These are phyloP conservation scores for Gillenia trifoliata DNA, from an alignment of 306 rosid genomes.

Conservation along the genomic window DNA sequence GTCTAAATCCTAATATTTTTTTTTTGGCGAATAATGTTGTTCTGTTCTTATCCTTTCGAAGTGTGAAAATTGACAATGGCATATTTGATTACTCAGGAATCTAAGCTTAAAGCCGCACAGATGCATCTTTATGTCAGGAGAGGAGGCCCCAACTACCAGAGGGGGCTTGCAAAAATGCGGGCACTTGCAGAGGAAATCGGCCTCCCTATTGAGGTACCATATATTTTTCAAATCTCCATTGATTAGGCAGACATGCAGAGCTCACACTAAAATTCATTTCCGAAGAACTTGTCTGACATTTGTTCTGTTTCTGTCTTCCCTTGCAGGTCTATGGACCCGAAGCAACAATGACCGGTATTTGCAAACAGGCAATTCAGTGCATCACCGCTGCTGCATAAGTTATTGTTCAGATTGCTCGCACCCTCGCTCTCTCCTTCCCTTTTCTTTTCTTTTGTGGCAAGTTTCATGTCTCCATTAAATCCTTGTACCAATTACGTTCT, in stretches of 20 bases:
- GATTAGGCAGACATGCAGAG: not conserved
- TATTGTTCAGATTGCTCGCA: not conserved
- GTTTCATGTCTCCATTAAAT: conserved; percentile 1
- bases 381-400: conserved; percentile 71
- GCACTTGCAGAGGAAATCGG: conserved; percentile 83
- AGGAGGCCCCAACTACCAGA: conserved; percentile 99
- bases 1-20: not conserved
- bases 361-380: conserved; percentile 93
- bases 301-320: conserved; percentile 16
- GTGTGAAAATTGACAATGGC: conserved; percentile 19
- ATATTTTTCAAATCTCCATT: not conserved
- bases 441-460: conserved; percentile 1
- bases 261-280: not conserved
- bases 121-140: conserved; percentile 88
- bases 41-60: not conserved
- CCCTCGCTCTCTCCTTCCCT: not conserved
- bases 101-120: conserved; percentile 78
- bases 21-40: not conserved
- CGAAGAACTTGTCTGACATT: not conserved
- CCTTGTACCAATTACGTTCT: conserved; percentile 14
- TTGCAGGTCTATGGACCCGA: conserved; percentile 93
- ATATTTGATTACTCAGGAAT: conserved; percentile 48
- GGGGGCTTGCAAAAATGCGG: conserved; percentile 82
- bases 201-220: conserved; percentile 82
- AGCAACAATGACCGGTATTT: conserved; percentile 96